Evolutionary conservation across 2,329 filamentous ascomycete genomes (phyloP), one percentile per base, ranked within the genome.

Genomic region (Aspergillus eucalypticola): DNA sequence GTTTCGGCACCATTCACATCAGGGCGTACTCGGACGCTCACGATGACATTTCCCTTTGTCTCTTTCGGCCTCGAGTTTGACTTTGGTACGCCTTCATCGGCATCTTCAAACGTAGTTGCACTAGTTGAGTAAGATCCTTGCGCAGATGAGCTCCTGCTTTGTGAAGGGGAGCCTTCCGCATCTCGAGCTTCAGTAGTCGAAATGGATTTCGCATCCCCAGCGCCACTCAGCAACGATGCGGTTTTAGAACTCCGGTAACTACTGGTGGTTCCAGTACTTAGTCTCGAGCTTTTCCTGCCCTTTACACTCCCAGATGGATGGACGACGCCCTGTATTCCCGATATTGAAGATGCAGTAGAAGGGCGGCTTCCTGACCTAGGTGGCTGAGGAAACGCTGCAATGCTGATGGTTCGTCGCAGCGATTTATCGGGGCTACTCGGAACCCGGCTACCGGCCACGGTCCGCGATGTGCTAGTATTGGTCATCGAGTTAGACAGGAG

Each of bases 41-140:
- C 94, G 63, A 98, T 78, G 13, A 99, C 94, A 71, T 99, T 99
- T 54, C 95, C 95, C 75, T 96, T 98, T 58, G 84, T 86, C 69
- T 97, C 92, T 68, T 86, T 88, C 21, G 72, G 67, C 51, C 74
- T 77, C 0, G 70, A 59, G 53, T 59, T 64, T 5, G 73, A 67
- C 52, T 74, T 74, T 56, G 71, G 65, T 48, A 70, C 67, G 19
- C 77, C 78, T 29, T 94, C 90, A 23, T 84, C 85, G 25, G 84
- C 81, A 62, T 96, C 93, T 70, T 97, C 93, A 70, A 92, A 92
- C 0, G 90, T 94, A 0, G 92, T 96, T 17, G 90, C 91, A 56
- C 90, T 96, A 3, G 92, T 96, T 10, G 91, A 93, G 72, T 96
- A 96, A 1, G 93, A 97, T 61, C 91, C 93, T 73, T 96, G 90